Conservation (phyloP, 164 flowering plant species). For the Umbilicus rupestris region DNA sequence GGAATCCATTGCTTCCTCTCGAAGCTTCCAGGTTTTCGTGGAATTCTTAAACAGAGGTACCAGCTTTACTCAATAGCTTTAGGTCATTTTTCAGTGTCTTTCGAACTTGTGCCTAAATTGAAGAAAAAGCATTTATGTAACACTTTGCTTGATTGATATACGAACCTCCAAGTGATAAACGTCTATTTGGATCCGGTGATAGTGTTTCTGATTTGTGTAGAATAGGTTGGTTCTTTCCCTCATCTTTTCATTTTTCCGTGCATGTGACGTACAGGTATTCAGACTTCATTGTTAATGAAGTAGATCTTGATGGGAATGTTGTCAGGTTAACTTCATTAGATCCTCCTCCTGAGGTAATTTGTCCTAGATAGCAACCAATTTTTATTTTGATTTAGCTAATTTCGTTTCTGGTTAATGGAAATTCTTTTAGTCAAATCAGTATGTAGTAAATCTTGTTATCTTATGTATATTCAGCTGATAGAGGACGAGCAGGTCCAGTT, state of each 20-base stretch:
- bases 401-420: background rate
- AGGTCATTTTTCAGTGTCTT: no score
- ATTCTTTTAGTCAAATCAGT: background rate
- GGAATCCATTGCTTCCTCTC: conserved; percentile 76
- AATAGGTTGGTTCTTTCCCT: background rate
- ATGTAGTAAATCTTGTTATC: background rate
- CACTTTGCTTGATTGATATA: background rate
- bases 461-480: conserved; percentile 25
- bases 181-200: no score
- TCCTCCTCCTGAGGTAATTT: conserved; percentile 59
- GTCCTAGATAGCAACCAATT: background rate
- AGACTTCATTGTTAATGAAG: conserved; percentile 94
- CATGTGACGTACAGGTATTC: conserved; percentile 42
- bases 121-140: background rate
- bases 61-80: background rate
- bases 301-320: conserved; percentile 77
- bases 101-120: background rate
- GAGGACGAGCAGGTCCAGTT: conserved; percentile 19
- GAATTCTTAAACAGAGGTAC: conserved; percentile 85
- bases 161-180: background rate
- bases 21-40: conserved; percentile 74
- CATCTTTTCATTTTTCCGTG: background rate
- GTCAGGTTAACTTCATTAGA: conserved; percentile 65
- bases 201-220: no score
- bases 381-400: background rate